Conservation (phyloP, 2,329 filamentous ascomycete species). For the Aspergillus phoenicis region DNA sequence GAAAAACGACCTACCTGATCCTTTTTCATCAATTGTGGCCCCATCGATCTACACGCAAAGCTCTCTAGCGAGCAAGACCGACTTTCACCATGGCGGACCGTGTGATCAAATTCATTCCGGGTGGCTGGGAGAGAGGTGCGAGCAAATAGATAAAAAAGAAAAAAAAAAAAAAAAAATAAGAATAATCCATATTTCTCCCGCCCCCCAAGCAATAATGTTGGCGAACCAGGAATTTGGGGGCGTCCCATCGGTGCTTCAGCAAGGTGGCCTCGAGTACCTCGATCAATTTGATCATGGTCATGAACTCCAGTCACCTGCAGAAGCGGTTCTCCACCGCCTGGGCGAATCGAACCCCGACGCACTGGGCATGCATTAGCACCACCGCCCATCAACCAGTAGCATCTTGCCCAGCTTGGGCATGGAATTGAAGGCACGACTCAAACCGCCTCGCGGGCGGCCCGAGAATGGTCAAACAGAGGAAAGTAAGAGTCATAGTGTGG, state of each 20-base stretch:
- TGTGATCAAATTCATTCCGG: conserved; percentile 17
- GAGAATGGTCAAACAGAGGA: neutral
- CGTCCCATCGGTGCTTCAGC: conserved; percentile 4
- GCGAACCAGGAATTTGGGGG: conserved; percentile 6
- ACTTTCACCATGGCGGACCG: neutral
- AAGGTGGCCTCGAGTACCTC: conserved; percentile 6
- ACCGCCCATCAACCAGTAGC: conserved; percentile 10
- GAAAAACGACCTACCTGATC: neutral
- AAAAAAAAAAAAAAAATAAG: neutral
- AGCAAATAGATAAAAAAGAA: neutral
- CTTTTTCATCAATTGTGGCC: neutral
- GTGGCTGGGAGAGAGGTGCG: conserved; percentile 18
- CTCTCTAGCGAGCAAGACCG: conserved; percentile 1
- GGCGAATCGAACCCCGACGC: conserved; percentile 19
- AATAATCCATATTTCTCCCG: neutral
- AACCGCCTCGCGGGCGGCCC: neutral
- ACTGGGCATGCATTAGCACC: conserved; percentile 27
- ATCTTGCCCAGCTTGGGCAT: neutral
- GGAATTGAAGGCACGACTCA: neutral
- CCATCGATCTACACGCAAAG: conserved; percentile 11
- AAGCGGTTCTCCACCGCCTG: conserved; percentile 21
- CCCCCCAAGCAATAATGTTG: neutral
- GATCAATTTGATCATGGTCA: conserved; percentile 6
- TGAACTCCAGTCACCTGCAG: conserved; percentile 25
- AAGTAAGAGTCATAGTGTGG: neutral